Conservation (phyloP, 371 early-diverging fungal species). For the Rhizopus delemar region DNA sequence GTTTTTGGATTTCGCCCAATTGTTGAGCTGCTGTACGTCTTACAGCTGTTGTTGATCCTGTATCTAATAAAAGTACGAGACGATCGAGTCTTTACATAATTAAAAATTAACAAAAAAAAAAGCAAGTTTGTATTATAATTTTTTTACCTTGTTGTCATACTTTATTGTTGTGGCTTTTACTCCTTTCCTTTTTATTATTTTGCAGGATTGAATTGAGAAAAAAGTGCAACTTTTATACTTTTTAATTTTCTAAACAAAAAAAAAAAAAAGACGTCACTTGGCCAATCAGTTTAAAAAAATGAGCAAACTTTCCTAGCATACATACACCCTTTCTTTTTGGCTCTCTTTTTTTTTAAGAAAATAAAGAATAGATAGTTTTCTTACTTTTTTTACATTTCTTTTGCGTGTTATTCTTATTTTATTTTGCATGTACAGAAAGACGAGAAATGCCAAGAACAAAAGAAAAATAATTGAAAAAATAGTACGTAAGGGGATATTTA, state of each 20-base stretch:
- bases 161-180: slow-evolving; percentile 4
- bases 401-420: no score
- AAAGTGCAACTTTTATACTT: slow-evolving; percentile 7
- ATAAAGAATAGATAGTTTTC: no score
- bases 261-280: slow-evolving; percentile 8
- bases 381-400: no score
- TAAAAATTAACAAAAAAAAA: not conserved
- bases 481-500: no score
- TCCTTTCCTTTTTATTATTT: not conserved
- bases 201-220: slow-evolving; percentile 3
- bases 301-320: not conserved
- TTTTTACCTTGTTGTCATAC: slow-evolving; percentile 8
- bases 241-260: slow-evolving; percentile 7
- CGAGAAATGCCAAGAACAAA: no score
- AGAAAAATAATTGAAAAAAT: no score
- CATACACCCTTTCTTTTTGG: no score
- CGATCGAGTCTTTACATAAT: slow-evolving; percentile 79
- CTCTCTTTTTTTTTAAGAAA: no score
- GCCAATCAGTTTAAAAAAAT: slow-evolving; percentile 5
- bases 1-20: slow-evolving; percentile 91
- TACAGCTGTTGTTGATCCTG: slow-evolving; percentile 87
- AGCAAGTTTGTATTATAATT: not conserved
- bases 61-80: slow-evolving; percentile 89
- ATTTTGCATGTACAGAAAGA: no score
- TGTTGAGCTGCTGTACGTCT: slow-evolving; percentile 92